phyloP scores from a whole-genome alignment of 2,329 filamentous ascomycete species.

The Apiospora pterosperma region DNA sequence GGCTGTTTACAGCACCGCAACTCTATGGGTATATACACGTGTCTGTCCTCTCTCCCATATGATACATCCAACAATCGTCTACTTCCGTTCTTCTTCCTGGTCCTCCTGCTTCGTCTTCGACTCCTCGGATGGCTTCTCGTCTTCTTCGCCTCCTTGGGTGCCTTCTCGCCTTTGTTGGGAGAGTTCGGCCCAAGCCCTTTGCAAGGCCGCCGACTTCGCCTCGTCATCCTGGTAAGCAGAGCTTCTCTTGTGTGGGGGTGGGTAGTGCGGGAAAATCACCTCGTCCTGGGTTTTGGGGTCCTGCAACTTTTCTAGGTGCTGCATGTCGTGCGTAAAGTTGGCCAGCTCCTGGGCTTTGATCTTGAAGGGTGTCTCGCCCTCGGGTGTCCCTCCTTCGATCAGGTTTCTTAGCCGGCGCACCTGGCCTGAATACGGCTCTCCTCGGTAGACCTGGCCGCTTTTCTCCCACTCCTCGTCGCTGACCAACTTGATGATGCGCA shows the following conservation, averaged over 20 bases:
- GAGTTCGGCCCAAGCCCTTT: not conserved
- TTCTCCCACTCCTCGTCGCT: conserved; percentile 50
- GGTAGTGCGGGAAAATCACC: not conserved
- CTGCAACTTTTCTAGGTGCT: not conserved
- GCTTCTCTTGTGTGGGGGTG: not conserved
- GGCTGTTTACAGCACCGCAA: not conserved
- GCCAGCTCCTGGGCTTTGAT: not conserved
- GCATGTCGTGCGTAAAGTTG: not conserved
- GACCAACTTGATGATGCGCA: conserved; percentile 59
- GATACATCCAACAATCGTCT: not conserved
- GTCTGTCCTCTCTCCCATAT: not conserved
- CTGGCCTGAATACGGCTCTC: conserved; percentile 47
- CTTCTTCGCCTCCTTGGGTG: not conserved
- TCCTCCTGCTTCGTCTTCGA: no score
- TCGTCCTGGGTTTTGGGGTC: not conserved
- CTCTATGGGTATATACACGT: not conserved
- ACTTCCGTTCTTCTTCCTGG: not conserved
- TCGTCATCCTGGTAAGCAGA: not conserved
- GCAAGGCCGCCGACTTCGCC: not conserved
- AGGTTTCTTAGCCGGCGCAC: conserved; percentile 39
- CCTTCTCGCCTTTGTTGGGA: not conserved
- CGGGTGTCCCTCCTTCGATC: conserved; percentile 6
- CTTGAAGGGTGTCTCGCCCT: not conserved
- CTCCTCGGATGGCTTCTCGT: not conserved
- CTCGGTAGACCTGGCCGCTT: conserved; percentile 49